Conservation (phyloP, 2,329 filamentous ascomycete genomes). For the Teratosphaeria viscida region DNA sequence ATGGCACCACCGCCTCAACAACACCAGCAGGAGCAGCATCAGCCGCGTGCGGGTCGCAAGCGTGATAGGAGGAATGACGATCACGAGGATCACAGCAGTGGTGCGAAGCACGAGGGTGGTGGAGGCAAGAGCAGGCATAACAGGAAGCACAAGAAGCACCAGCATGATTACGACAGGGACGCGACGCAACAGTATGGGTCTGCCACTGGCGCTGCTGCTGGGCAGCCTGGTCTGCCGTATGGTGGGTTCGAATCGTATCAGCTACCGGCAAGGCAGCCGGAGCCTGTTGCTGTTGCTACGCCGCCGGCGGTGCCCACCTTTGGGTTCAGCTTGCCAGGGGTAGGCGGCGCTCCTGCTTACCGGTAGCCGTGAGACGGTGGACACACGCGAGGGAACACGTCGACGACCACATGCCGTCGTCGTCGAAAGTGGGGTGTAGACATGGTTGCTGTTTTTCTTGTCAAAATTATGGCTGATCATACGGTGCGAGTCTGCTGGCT, state of each 20-base stretch:
- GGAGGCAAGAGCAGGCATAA: not conserved
- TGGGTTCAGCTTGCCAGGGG: conserved; percentile 16
- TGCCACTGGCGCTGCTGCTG: conserved; percentile 12
- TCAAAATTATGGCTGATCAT: not conserved
- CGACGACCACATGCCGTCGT: not conserved
- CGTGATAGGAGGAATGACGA: not conserved
- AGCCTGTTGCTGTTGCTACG: conserved; percentile 29
- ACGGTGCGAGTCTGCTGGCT: not conserved
- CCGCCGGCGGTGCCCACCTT: conserved; percentile 31
- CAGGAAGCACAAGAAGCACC: conserved; percentile 1
- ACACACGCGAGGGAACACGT: not conserved
- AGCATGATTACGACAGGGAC: not conserved
- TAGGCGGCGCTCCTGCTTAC: not conserved
- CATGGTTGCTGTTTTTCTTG: not conserved
- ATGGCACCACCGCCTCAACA: not conserved
- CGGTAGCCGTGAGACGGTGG: not conserved
- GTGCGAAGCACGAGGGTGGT: not conserved
- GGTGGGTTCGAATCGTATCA: conserved; percentile 9
- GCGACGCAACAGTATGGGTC: conserved; percentile 4
- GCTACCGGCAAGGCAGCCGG: conserved; percentile 14
- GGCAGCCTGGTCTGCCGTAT: conserved; percentile 12
- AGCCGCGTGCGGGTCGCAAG: not conserved
- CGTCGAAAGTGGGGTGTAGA: no score
- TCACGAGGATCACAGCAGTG: not conserved
- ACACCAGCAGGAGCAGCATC: not conserved